Conservation (phyloP, 345 rosid species). For the Eucalyptus guilfoylei region DNA sequence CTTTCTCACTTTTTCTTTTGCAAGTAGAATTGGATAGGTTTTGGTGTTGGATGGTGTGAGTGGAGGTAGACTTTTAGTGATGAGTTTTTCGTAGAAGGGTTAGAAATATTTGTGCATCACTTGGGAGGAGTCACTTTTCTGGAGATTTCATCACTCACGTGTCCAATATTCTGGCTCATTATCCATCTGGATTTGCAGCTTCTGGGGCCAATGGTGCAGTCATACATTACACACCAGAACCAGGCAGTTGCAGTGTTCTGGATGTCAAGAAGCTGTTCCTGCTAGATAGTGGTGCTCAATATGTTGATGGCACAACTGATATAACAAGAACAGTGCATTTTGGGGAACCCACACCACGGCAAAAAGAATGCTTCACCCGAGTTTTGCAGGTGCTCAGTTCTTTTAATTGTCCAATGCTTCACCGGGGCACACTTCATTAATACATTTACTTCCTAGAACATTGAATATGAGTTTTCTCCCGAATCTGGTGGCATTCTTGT, state of each 20-base stretch:
- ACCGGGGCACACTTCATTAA: not conserved
- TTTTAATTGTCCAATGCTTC: not conserved
- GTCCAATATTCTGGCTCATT: not conserved
- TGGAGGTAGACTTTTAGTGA: not conserved
- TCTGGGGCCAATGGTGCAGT: slow-evolving; percentile 97
- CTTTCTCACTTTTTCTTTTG: not conserved
- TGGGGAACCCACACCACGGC: slow-evolving; percentile 63
- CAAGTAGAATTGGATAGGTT: not conserved
- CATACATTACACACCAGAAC: slow-evolving; percentile 89
- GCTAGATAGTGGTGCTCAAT: slow-evolving; percentile 95
- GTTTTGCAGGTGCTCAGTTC: slow-evolving; percentile 58
- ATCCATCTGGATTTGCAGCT: slow-evolving; percentile 28
- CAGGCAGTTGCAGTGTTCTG: slow-evolving; percentile 68
- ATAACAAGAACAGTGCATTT: slow-evolving; percentile 94
- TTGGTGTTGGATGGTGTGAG: not conserved
- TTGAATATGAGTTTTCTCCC: not conserved
- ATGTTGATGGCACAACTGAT: slow-evolving; percentile 93
- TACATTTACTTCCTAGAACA: not conserved
- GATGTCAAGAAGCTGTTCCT: slow-evolving; percentile 66
- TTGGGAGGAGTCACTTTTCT: not conserved
- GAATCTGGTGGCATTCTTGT: not conserved
- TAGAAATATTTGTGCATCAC: not conserved
- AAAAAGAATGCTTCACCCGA: slow-evolving; percentile 89
- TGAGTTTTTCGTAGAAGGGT: not conserved
- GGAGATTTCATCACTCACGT: not conserved